Evolutionary conservation across 2,329 filamentous ascomycete species (phyloP).

Genomic region (Thielaviopsis musarum): DNA sequence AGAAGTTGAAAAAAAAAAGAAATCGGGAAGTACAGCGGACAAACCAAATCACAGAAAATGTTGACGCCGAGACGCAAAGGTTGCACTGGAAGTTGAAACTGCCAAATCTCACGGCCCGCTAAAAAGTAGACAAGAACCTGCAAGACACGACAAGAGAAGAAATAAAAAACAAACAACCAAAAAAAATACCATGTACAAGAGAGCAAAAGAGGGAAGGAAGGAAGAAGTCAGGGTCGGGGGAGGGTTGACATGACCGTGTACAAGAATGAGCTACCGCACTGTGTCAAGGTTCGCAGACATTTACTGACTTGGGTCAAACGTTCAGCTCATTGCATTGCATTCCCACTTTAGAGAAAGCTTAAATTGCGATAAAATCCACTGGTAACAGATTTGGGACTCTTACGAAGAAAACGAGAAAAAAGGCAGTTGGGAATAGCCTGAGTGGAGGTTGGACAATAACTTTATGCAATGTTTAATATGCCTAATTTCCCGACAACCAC

Average conservation of each 20-base stretch:
- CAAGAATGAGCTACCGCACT: background rate
- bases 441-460: background rate
- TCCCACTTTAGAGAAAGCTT: too few relatives aligned
- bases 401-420: background rate
- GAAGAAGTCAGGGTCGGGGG: background rate
- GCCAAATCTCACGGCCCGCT: background rate
- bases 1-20: background rate
- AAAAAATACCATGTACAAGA: background rate
- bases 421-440: background rate
- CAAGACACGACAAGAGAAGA: background rate
- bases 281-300: background rate
- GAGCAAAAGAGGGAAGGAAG: background rate
- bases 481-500: background rate
- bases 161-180: background rate
- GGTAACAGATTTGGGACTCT: background rate
- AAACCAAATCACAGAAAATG: background rate
- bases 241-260: background rate
- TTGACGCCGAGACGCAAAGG: background rate
- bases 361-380: background rate
- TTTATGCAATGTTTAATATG: constrained; percentile 1
- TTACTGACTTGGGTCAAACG: background rate
- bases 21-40: too few relatives aligned
- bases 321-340: background rate
- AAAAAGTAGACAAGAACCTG: background rate
- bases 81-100: background rate